Conservation (phyloP, 106 monocot genomes). For the Narthecium ossifragum region DNA sequence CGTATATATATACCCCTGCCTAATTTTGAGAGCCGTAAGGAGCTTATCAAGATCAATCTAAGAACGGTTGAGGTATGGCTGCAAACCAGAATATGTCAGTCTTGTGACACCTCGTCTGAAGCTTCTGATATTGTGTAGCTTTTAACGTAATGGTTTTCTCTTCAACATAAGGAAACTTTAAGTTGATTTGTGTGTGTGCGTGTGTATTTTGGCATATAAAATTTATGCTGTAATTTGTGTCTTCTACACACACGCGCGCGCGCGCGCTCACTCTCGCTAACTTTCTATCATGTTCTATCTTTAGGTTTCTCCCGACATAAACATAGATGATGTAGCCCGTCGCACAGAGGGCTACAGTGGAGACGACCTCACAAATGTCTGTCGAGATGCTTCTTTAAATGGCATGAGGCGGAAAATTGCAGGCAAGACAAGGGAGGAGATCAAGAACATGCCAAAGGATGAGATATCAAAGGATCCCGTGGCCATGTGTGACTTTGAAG, state of each 20-base stretch:
- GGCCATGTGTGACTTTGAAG: constrained; percentile 97
- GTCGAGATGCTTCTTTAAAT: constrained; percentile 85
- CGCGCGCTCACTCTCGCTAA: no score
- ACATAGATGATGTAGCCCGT: constrained; percentile 87
- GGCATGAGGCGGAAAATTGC: constrained; percentile 97
- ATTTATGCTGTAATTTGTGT: no score
- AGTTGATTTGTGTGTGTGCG: no score
- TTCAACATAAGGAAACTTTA: no score
- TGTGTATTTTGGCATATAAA: no score
- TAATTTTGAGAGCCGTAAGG: constrained; percentile 92
- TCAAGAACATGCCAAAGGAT: constrained; percentile 97
- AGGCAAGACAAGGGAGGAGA: constrained; percentile 94
- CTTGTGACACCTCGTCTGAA: no score
- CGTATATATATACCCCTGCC: constrained; percentile 97
- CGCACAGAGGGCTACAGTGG: constrained; percentile 94
- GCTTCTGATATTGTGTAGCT: no score
- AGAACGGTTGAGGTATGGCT: constrained; percentile 82
- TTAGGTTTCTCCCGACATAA: constrained; percentile 84
- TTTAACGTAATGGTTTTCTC: no score
- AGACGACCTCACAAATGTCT: constrained; percentile 91
- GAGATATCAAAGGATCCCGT: constrained; percentile 96
- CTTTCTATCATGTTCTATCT: constrained; percentile 1
- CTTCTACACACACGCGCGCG: no score
- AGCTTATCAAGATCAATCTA: constrained; percentile 88
- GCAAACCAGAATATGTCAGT: no score